Evolutionary conservation across 1,284 basidiomycete species (phyloP).

Genomic region (Trichosporon inkin): DNA sequence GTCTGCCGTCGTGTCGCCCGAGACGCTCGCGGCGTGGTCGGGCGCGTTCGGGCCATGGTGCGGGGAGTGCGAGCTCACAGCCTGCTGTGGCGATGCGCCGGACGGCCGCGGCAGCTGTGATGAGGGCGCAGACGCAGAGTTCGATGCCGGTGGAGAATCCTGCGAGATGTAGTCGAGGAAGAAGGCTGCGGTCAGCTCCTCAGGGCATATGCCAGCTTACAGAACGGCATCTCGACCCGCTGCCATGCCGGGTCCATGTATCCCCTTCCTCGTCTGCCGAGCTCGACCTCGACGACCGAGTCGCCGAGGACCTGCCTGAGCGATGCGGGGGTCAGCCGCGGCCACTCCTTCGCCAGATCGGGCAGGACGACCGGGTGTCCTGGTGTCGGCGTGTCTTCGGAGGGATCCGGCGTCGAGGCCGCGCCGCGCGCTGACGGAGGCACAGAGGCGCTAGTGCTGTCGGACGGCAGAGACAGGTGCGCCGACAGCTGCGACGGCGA

Average conservation of each 20-base stretch:
- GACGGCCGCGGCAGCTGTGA: neutral
- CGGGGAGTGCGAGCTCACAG: neutral
- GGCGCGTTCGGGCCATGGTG: neutral
- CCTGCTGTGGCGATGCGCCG: neutral
- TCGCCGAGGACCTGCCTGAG: conserved; percentile 26
- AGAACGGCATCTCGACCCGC: conserved; percentile 38
- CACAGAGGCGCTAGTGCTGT: neutral
- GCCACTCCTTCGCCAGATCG: conserved; percentile 27
- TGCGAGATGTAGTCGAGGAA: neutral
- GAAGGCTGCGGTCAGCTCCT: neutral
- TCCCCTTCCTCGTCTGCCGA: conserved; percentile 36
- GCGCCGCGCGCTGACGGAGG: neutral
- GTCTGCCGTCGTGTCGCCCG: neutral
- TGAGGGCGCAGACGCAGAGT: neutral
- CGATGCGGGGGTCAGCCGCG: conserved; percentile 32
- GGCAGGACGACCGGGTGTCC: conserved; percentile 29
- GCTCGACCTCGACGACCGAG: conserved; percentile 39
- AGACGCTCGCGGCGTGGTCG: neutral
- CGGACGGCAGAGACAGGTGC: neutral
- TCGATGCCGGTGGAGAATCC: neutral
- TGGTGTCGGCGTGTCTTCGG: conserved; percentile 4
- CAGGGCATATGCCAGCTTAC: conserved; percentile 23
- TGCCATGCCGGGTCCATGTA: conserved; percentile 41
- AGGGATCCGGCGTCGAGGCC: neutral
- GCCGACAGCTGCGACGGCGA: neutral